A percentile compares a stretch with the other conserved stretches of the same genome.
Evolutionary conservation across 345 rosid species (phyloP).

Genomic region (Aquilaria sinensis): DNA sequence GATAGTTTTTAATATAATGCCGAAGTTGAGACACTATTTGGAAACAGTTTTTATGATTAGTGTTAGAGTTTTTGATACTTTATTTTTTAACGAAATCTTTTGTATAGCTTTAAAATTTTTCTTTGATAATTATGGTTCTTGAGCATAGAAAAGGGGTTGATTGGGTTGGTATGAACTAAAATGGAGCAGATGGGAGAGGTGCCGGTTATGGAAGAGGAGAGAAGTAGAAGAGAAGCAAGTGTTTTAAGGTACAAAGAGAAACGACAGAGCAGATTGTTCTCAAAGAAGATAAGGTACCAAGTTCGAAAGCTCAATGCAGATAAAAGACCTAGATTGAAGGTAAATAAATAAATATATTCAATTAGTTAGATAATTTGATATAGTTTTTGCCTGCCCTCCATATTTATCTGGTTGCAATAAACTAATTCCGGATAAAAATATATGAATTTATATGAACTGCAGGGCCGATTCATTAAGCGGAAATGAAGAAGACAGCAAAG

Average conservation of each 20-base stretch:
- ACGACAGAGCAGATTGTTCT: conserved; percentile 57
- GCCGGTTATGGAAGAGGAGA: conserved; percentile 64
- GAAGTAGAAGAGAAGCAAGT: conserved; percentile 68
- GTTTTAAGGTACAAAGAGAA: conserved; percentile 77
- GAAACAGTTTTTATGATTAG: neutral
- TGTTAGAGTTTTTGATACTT: neutral
- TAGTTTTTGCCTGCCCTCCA: neutral
- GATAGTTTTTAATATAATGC: neutral
- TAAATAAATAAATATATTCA: neutral
- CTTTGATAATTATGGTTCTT: neutral
- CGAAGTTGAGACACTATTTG: neutral
- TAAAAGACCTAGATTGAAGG: conserved; percentile 78
- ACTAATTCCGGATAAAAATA: neutral
- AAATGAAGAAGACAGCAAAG: neutral
- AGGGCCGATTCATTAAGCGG: conserved; percentile 62
- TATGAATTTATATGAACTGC: conserved; percentile 13
- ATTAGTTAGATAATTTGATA: no score
- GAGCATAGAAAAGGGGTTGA: neutral
- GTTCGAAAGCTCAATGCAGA: conserved; percentile 78
- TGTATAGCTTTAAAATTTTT: neutral
- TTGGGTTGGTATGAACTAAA: neutral
- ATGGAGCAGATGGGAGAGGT: conserved; percentile 54
- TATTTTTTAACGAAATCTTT: neutral
- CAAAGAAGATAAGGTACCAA: conserved; percentile 78
- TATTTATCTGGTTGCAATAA: neutral